Percentiles rank a stretch among this genome's conserved stretches.
These are phyloP conservation scores for Ganoderma meredithae DNA, from an alignment of 1,284 basidiomycete genomes.

Conservation along the genomic window DNA sequence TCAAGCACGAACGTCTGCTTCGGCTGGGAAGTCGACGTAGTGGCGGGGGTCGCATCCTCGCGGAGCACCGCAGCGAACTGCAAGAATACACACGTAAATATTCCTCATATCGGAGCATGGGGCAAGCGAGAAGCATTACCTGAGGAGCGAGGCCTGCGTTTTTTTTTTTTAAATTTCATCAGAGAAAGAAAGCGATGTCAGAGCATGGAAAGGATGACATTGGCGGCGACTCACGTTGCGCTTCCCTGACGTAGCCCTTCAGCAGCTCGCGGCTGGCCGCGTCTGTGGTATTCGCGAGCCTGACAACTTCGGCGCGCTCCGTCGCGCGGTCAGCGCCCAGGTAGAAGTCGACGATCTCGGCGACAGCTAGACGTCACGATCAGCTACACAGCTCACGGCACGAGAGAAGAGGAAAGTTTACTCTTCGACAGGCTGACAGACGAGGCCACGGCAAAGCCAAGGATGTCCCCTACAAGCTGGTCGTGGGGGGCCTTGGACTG, in stretches of 20 bases:
- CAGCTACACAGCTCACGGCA: background rate
- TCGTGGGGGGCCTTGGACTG: constrained; percentile 50
- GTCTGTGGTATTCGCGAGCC: constrained; percentile 47
- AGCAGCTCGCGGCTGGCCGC: constrained; percentile 46
- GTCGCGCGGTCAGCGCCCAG: constrained; percentile 50
- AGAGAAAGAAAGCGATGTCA: constrained; percentile 3
- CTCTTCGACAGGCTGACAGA: constrained; percentile 52
- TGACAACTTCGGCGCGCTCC: constrained; percentile 53
- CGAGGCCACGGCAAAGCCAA: constrained; percentile 56
- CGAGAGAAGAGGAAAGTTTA: constrained; percentile 57
- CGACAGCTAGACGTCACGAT: constrained; percentile 44
- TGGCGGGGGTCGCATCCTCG: constrained; percentile 42
- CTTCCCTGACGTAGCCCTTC: constrained; percentile 61
- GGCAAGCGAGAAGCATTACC: background rate
- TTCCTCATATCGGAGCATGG: background rate
- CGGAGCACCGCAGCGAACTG: constrained; percentile 54
- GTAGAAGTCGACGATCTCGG: constrained; percentile 71
- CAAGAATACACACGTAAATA: constrained; percentile 35
- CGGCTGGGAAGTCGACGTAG: constrained; percentile 46
- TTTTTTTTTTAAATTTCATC: too few relatives aligned
- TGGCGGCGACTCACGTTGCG: constrained; percentile 49
- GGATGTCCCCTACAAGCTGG: constrained; percentile 52
- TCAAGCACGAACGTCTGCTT: constrained; percentile 53
- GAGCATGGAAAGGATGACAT: background rate
- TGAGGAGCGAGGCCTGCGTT: constrained; percentile 1